These are phyloP conservation scores for Zoysia japonica DNA, from an alignment of 176 grass and related monocot genomes.

Conservation along the genomic window DNA sequence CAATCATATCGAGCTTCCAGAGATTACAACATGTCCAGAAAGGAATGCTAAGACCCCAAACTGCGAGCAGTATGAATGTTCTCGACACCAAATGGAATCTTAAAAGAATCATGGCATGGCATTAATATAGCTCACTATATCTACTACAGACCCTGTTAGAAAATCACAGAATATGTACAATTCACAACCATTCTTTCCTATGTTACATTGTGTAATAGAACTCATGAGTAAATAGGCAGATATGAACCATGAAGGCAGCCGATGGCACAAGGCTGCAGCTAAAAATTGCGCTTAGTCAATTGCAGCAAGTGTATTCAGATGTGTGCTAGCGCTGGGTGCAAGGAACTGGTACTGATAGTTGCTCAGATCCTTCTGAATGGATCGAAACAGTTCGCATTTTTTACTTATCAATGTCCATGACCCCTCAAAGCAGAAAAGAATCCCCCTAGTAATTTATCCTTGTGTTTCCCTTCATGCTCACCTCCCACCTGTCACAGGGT, in stretches of 20 bases:
- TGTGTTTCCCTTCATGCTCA: constrained; percentile 57
- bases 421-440: constrained; percentile 71
- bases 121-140: constrained; percentile 31
- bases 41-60: background rate
- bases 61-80: constrained; percentile 3
- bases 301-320: constrained; percentile 15
- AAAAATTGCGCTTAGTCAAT: constrained; percentile 29
- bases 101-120: constrained; percentile 38
- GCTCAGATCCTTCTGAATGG: background rate
- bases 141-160: constrained; percentile 35
- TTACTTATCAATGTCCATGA: constrained; percentile 50
- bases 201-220: constrained; percentile 37
- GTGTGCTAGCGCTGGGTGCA: background rate
- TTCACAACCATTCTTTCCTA: constrained; percentile 40
- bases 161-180: constrained; percentile 46
- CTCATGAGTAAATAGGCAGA: constrained; percentile 10
- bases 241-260: background rate
- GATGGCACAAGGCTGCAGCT: background rate
- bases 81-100: background rate
- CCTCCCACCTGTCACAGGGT: constrained; percentile 55
- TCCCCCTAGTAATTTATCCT: constrained; percentile 68
- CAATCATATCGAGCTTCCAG: background rate
- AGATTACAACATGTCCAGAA: background rate
- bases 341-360: background rate
- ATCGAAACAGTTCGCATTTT: background rate